A percentile compares a stretch with the other conserved stretches of the same genome.
Evolutionary conservation across 176 grass and related monocot species (phyloP).

Genomic region (Puya raimondii): DNA sequence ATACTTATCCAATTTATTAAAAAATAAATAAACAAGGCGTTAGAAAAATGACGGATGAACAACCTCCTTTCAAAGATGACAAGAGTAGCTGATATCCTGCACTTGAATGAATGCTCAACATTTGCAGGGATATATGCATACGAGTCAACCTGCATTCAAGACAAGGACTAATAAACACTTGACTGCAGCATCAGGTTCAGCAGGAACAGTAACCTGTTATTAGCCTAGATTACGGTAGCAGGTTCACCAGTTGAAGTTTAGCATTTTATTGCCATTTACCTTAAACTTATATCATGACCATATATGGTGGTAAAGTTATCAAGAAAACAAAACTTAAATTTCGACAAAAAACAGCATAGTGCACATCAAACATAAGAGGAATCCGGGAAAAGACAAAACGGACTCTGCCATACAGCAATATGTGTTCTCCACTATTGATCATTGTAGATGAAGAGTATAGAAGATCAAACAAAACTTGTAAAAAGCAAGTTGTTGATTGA

Average conservation of each 20-base stretch:
- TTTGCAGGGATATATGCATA: conserved; percentile 95
- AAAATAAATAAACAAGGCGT: conserved; percentile 9
- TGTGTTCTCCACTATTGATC: not conserved
- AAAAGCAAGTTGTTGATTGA: not conserved
- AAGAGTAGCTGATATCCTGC: conserved; percentile 44
- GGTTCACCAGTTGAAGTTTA: not conserved
- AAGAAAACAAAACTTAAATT: too few relatives aligned
- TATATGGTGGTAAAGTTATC: too few relatives aligned
- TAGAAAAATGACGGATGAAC: not conserved
- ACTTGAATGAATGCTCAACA: conserved; percentile 49
- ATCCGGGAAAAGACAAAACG: not conserved
- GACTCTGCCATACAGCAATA: not conserved
- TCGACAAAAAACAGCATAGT: not conserved
- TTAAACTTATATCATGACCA: not conserved
- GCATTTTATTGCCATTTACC: not conserved
- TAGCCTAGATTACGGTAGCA: not conserved
- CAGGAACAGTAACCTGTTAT: not conserved
- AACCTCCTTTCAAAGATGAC: conserved; percentile 82
- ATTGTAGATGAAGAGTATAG: not conserved
- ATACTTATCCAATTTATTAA: not conserved
- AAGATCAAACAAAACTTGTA: not conserved
- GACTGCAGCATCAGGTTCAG: not conserved
- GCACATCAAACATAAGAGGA: not conserved
- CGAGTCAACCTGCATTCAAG: conserved; percentile 65
- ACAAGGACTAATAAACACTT: not conserved